Base-by-base conservation (phyloP, 2,329 filamentous ascomycete species). In the Alternaria infectoria region DNA sequence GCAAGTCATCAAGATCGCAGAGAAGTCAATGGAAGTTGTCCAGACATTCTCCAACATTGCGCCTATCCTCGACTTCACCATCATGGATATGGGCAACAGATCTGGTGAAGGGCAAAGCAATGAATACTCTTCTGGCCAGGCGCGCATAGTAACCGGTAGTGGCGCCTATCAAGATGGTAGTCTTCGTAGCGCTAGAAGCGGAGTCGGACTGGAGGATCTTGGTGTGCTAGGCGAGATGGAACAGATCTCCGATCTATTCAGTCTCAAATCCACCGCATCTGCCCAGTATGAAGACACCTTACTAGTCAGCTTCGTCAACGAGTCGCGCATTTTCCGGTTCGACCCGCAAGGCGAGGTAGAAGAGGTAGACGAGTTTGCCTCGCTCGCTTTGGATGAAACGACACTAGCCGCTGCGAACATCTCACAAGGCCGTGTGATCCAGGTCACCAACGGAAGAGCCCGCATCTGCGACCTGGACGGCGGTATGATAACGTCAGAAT, bases 81-180 rank as follows among this genome's bases (percentile, higher is more conserved):
- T 99, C 15, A 97, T 98, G 93, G 96, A 98, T 74, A 91, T 98
- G 86, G 95, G 94, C 0, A 94, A 93, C 70, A 86, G 93, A 59
- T 90, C 92, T 63, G 90, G 90, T 21, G 91, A 96, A 67, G 88
- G 86, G 9, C 90, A 93, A 17, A 91, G 90, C 4, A 96, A 96
- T 73, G 92, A 96, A 66, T 99, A 97, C 74, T 97, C 94, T 0
- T 97, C 95, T 1, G 96, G 96, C 0, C 95, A 99, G 80, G 94
- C 96, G 49, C 88, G 94, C 43, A 92, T 99, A 64, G 93, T 99
- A 11, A 94, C 95, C 3, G 95, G 93, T 1, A 97, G 94, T 59
- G 96, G 96, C 26, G 93, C 92, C 0, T 96, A 93, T 76, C 90
- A 92, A 68, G 93, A 97, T 73, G 96, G 96, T 17, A 95, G 91